Evolutionary conservation across 331 rosid genomes (phyloP).

Genomic region (Acacia pycnantha): DNA sequence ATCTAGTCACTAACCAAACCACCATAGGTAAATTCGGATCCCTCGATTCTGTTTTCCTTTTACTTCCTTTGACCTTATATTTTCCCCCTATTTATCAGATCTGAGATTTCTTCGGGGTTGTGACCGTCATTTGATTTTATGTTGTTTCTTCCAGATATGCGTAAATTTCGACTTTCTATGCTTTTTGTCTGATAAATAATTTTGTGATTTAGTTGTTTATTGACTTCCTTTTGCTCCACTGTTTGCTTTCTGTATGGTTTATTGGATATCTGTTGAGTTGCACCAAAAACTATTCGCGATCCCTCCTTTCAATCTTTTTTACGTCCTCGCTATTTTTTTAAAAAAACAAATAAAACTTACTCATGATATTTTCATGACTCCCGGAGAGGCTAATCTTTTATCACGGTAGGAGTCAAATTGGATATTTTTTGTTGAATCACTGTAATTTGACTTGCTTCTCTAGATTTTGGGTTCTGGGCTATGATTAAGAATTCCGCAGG

Average conservation of each 20-base stretch:
- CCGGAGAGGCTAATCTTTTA: neutral
- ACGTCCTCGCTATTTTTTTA: neutral
- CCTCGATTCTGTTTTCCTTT: neutral
- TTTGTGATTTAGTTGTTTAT: neutral
- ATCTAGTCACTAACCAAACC: neutral
- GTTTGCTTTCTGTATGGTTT: neutral
- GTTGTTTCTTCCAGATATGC: neutral
- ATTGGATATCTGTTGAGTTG: neutral
- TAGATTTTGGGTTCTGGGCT: neutral
- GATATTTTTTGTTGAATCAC: neutral
- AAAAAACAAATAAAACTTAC: neutral
- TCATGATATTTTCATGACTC: neutral
- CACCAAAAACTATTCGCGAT: neutral
- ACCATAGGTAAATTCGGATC: neutral
- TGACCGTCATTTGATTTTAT: neutral
- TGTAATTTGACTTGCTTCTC: neutral
- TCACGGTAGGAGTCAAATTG: neutral
- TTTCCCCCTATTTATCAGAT: conserved; percentile 4
- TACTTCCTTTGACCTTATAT: neutral
- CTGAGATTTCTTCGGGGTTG: conserved; percentile 10
- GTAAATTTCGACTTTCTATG: neutral
- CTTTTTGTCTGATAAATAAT: neutral
- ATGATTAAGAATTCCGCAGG: neutral
- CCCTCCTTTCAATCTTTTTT: neutral
- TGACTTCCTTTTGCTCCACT: neutral